phyloP scores from a whole-genome alignment of 176 grass and related monocot genomes.

The Zizania latifolia region DNA sequence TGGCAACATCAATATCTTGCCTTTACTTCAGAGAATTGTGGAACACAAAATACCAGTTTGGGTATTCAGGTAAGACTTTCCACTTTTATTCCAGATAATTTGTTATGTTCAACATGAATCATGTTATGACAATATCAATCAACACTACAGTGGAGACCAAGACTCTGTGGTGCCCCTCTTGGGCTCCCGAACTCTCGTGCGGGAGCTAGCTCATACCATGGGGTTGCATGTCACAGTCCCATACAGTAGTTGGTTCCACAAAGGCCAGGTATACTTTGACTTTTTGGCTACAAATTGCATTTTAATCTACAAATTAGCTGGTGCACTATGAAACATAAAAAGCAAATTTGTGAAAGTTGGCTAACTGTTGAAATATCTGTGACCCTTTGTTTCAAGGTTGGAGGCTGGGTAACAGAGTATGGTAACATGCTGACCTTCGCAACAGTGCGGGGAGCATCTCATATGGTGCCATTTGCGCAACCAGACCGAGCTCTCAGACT shows the following conservation, averaged over 20 bases:
- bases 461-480: constrained; percentile 92
- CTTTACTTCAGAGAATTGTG: constrained; percentile 72
- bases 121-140: constrained; percentile 14
- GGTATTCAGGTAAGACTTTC: constrained; percentile 74
- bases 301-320: background rate
- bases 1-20: constrained; percentile 81
- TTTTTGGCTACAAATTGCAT: background rate
- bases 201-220: constrained; percentile 76
- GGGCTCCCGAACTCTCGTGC: constrained; percentile 80
- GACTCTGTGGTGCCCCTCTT: constrained; percentile 92
- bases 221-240: constrained; percentile 66
- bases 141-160: constrained; percentile 73
- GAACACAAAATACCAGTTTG: constrained; percentile 81
- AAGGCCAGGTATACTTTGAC: constrained; percentile 55
- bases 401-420: constrained; percentile 89
- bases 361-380: background rate
- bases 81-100: background rate
- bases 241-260: constrained; percentile 78
- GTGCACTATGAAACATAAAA: background rate
- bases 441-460: constrained; percentile 81
- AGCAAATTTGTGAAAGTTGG: background rate
- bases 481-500: constrained; percentile 68
- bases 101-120: background rate
- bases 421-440: constrained; percentile 79
- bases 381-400: constrained; percentile 50